Evolutionary conservation across 2,329 filamentous ascomycete species (phyloP).

Genomic region (Sclerotinia spermophila): DNA sequence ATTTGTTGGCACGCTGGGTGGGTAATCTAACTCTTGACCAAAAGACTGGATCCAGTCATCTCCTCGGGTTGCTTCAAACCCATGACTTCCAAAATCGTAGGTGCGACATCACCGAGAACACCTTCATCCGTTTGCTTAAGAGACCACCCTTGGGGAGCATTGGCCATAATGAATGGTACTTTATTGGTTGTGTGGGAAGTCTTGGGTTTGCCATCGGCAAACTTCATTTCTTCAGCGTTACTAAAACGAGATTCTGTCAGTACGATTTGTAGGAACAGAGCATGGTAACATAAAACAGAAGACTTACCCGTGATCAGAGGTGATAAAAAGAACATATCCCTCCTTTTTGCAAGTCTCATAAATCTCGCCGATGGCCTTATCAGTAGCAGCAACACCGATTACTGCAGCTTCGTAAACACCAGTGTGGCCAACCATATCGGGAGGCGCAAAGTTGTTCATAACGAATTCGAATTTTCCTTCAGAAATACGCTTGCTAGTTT

Average conservation of each 20-base stretch:
- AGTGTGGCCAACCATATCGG: conserved; percentile 99
- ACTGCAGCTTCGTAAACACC: conserved; percentile 95
- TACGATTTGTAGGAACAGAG: background rate
- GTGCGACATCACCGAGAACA: conserved; percentile 95
- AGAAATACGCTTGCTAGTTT: conserved; percentile 80
- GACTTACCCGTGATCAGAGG: conserved; percentile 80
- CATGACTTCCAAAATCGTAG: conserved; percentile 89
- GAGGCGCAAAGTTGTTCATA: conserved; percentile 99
- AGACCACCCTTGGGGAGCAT: conserved; percentile 84
- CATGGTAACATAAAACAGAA: background rate
- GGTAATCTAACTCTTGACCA: conserved; percentile 60
- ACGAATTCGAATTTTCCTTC: conserved; percentile 90
- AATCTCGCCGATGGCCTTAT: conserved; percentile 89
- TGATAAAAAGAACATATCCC: conserved; percentile 91
- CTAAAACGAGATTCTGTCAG: conserved; percentile 31
- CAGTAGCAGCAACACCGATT: conserved; percentile 77
- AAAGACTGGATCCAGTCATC: conserved; percentile 84
- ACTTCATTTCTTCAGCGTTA: conserved; percentile 99
- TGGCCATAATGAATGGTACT: conserved; percentile 97
- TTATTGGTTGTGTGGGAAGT: conserved; percentile 98
- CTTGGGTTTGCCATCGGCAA: conserved; percentile 91
- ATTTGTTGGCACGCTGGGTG: conserved; percentile 12
- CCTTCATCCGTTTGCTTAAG: conserved; percentile 67
- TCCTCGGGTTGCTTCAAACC: conserved; percentile 84
- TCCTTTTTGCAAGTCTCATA: conserved; percentile 92